Conservation (phyloP, 2,329 filamentous ascomycete genomes). For the Phyllosticta citribraziliensis region DNA sequence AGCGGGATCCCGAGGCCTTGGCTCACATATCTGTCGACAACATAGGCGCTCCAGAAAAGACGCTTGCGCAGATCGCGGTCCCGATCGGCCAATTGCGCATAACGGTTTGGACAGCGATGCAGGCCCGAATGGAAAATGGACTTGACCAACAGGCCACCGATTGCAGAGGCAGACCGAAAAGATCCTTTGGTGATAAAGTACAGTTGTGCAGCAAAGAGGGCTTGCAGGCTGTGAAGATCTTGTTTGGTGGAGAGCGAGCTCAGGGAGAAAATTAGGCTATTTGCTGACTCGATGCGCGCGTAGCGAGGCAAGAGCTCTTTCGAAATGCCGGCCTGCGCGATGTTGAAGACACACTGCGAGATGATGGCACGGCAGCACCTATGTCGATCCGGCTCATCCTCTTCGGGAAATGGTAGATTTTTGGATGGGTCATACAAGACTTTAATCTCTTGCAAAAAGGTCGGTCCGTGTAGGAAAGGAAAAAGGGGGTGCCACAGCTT, state of each 20-base stretch:
- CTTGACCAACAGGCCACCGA: slow-evolving; percentile 46
- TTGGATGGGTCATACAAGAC: slow-evolving; percentile 6
- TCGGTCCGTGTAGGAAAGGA: slow-evolving; percentile 47
- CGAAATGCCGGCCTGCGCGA: slow-evolving; percentile 3
- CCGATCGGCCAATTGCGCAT: slow-evolving; percentile 37
- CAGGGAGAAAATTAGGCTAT: slow-evolving; percentile 7
- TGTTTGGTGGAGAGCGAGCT: slow-evolving; percentile 9
- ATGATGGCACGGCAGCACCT: slow-evolving; percentile 8
- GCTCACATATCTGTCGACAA: slow-evolving; percentile 45
- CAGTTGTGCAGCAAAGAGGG: slow-evolving; percentile 44
- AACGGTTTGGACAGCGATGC: slow-evolving; percentile 48
- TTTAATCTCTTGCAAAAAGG: slow-evolving; percentile 30
- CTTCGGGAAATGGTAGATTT: background rate
- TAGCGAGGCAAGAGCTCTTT: slow-evolving; percentile 3
- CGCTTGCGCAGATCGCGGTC: slow-evolving; percentile 42
- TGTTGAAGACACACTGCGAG: slow-evolving; percentile 7
- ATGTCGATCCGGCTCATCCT: slow-evolving; percentile 6
- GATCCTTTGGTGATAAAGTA: slow-evolving; percentile 48
- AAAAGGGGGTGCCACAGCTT: slow-evolving; percentile 49
- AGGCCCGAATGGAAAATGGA: slow-evolving; percentile 49
- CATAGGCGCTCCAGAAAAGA: slow-evolving; percentile 50
- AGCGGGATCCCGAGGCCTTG: slow-evolving; percentile 48
- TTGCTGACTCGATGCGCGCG: slow-evolving; percentile 9
- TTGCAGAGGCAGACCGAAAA: slow-evolving; percentile 46
- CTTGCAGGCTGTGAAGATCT: slow-evolving; percentile 27